Conservation (phyloP, 805 yeast species). For the Zygosaccharomyces bailii region DNA sequence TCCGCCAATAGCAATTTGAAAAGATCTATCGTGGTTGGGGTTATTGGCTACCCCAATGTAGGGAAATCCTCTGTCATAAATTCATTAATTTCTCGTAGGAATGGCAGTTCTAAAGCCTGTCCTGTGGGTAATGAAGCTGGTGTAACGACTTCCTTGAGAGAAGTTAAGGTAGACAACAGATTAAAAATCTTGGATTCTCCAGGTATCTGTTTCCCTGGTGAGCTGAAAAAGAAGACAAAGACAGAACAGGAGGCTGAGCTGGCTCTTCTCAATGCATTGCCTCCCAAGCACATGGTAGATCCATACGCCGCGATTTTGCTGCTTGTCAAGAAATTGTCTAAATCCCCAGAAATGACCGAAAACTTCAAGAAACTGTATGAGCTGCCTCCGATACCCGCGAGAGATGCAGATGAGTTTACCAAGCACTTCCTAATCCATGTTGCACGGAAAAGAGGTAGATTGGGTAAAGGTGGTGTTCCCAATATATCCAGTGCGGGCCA, state of each 20-base stretch:
- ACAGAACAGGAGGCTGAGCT: slow-evolving; percentile 81
- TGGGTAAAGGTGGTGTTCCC: slow-evolving; percentile 91
- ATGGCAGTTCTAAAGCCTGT: slow-evolving; percentile 67
- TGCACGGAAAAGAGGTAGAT: slow-evolving; percentile 87
- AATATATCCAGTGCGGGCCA: slow-evolving; percentile 81
- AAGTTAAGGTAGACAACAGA: slow-evolving; percentile 87
- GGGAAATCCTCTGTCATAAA: slow-evolving; percentile 95
- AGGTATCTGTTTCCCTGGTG: slow-evolving; percentile 91
- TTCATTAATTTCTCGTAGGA: slow-evolving; percentile 76
- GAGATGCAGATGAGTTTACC: slow-evolving; percentile 69
- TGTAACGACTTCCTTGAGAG: slow-evolving; percentile 87
- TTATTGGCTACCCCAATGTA: slow-evolving; percentile 95
- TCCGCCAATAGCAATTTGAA: slow-evolving; percentile 81
- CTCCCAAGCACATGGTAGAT: slow-evolving; percentile 80
- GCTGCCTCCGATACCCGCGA: slow-evolving; percentile 74
- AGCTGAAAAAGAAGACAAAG: slow-evolving; percentile 49
- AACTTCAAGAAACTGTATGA: slow-evolving; percentile 69
- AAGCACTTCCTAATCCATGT: slow-evolving; percentile 87
- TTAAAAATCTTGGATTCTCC: slow-evolving; percentile 91
- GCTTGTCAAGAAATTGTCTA: slow-evolving; percentile 70
- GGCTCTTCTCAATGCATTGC: slow-evolving; percentile 82
- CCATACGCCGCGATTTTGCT: slow-evolving; percentile 78
- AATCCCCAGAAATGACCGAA: slow-evolving; percentile 72
- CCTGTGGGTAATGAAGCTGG: slow-evolving; percentile 99
- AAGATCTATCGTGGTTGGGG: slow-evolving; percentile 89